These are phyloP conservation scores for Penicillium occitanis DNA, from an alignment of 2,329 filamentous ascomycete genomes.

Conservation along the genomic window DNA sequence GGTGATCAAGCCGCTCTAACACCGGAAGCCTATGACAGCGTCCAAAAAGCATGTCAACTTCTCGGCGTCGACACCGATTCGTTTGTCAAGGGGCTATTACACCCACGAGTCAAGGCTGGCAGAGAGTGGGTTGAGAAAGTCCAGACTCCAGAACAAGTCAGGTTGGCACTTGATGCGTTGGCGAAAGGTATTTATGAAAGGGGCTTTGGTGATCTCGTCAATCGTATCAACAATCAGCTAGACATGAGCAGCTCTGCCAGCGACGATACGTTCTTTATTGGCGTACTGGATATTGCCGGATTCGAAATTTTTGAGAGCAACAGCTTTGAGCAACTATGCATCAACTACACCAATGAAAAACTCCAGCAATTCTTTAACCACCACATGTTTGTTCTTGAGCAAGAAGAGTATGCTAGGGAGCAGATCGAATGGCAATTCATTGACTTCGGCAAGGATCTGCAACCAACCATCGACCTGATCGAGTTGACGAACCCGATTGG, in stretches of 20 bases:
- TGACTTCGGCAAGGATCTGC: constrained; percentile 93
- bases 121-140: constrained; percentile 99
- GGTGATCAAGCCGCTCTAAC: constrained; percentile 86
- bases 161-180: constrained; percentile 82
- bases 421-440: constrained; percentile 99
- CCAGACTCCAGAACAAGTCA: constrained; percentile 94
- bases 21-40: constrained; percentile 70
- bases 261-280: constrained; percentile 94
- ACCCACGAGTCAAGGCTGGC: constrained; percentile 91
- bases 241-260: constrained; percentile 78
- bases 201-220: constrained; percentile 88
- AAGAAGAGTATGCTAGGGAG: constrained; percentile 95
- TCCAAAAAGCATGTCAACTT: constrained; percentile 76
- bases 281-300: constrained; percentile 96
- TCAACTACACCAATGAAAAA: constrained; percentile 99
- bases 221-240: constrained; percentile 85
- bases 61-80: constrained; percentile 81
- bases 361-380: constrained; percentile 99
- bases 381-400: constrained; percentile 98
- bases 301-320: constrained; percentile 99
- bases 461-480: constrained; percentile 96
- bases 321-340: constrained; percentile 98
- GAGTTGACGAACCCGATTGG: constrained; percentile 95
- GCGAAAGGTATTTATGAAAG: constrained; percentile 98
- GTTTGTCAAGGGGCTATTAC: constrained; percentile 84